Evolutionary conservation across 2,329 filamentous ascomycete genomes (phyloP), one percentile per base, ranked within the genome.

Genomic region (Fusarium papillatum): DNA sequence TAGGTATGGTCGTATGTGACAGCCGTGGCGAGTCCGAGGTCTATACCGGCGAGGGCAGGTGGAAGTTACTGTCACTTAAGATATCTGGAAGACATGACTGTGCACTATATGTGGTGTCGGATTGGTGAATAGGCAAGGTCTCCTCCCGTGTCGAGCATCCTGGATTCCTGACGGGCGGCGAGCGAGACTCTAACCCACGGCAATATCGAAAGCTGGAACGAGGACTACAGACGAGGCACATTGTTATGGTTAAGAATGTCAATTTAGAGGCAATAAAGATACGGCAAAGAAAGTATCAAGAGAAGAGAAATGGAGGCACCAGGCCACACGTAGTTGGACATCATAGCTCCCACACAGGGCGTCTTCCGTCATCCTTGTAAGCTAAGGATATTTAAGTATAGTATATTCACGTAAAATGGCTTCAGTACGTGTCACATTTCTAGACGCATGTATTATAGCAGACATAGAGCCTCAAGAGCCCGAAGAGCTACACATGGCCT

Each of bases 1-100:
- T 57, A 57, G 29, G 50, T 57, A 57, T 57, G 50, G 29, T 34
- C 50, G 50, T 57, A 57, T 57, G 29, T 57, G 29, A 16, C 2
- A 57, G 29, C 14, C 11, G 29, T 34, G 13, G 7, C 29, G 29
- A 34, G 4, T 7, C 1, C 19, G 14, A 36, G 19, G 29, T 8
- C 19, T 34, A 57, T 34, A 22, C 7, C 29, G 5, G 29, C n/a
- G 50, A 55, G 26, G 10, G 17, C 4, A 31, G 26, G 11, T n/a
- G 5, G 6, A 31, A 8, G 1, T 16, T 19, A 3, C 9, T 29
- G 1, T 29, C 9, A 26, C 19, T 2, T 7, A 7, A 4, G 46
- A 29, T 19, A 26, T 13, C 46, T 2, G 16, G 10, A 34, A 9
- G 7, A 14, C 3, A 13, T 29, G 0, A 11, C 3, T 50, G 10